phyloP scores from a whole-genome alignment of 2,329 filamentous ascomycete species.

The Colletotrichum euphorbiae region DNA sequence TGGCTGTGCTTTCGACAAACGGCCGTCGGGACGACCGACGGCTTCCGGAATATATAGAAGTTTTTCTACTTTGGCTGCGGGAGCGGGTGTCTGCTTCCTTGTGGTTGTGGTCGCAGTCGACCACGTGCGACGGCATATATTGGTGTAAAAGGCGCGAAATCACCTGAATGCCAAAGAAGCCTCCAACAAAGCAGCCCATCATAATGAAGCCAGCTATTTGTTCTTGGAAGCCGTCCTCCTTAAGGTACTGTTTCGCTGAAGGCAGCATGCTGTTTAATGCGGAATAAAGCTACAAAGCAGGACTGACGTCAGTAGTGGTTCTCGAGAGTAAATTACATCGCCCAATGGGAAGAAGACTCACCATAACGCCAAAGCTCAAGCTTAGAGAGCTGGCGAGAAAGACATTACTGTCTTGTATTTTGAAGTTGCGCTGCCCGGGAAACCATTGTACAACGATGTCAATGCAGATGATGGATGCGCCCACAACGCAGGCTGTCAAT shows the following conservation, averaged over 20 bases:
- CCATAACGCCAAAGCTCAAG: conserved; percentile 96
- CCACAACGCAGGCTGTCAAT: conserved; percentile 72
- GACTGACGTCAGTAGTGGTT: conserved; percentile 17
- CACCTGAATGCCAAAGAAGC: conserved; percentile 80
- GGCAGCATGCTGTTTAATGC: conserved; percentile 94
- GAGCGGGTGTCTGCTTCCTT: conserved; percentile 49
- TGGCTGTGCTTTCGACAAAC: conserved; percentile 24
- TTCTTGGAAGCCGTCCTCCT: conserved; percentile 73
- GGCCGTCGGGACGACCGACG: conserved; percentile 46
- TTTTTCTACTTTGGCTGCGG: conserved; percentile 38
- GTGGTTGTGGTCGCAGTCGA: conserved; percentile 83
- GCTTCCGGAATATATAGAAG: conserved; percentile 42
- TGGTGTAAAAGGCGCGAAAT: conserved; percentile 79
- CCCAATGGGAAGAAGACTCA: conserved; percentile 54
- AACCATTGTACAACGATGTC: conserved; percentile 81
- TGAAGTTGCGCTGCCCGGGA: conserved; percentile 80
- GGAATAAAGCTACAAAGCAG: conserved; percentile 78
- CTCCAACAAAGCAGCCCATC: conserved; percentile 76
- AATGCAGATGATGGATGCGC: conserved; percentile 87
- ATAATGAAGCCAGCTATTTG: conserved; percentile 75
- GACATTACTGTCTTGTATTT: conserved; percentile 87
- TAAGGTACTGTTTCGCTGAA: conserved; percentile 82
- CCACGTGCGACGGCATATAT: conserved; percentile 81
- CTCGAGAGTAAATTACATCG: not conserved
- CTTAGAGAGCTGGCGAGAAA: conserved; percentile 92